Conservation (phyloP, 129 eudicot genomes). For the Deinandra increscens region DNA sequence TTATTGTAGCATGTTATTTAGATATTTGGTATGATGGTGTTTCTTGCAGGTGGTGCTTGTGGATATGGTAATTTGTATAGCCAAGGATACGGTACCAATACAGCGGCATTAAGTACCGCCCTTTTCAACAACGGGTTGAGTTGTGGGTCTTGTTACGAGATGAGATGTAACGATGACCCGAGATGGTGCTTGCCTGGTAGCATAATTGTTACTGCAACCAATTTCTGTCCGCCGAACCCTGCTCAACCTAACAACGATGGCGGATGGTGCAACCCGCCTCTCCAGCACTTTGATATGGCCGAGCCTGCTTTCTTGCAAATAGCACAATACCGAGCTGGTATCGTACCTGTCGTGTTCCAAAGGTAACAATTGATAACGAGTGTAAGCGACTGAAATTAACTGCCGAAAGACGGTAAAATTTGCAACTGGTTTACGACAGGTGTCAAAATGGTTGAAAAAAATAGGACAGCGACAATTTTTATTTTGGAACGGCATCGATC, state of each 20-base stretch:
- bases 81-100: conserved; percentile 74
- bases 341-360: conserved; percentile 68
- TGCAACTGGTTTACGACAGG: too few species aligned
- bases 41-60: conserved; percentile 77
- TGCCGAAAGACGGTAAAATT: too few species aligned
- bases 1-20: too few species aligned
- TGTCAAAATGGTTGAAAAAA: too few species aligned
- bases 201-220: conserved; percentile 70
- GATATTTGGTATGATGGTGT: not conserved
- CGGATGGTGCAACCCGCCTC: conserved; percentile 94
- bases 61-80: conserved; percentile 85
- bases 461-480: too few species aligned
- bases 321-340: conserved; percentile 78
- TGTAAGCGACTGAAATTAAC: too few species aligned
- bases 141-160: conserved; percentile 76
- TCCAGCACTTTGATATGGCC: conserved; percentile 77
- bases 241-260: conserved; percentile 64
- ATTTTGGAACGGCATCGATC: too few species aligned
- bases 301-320: conserved; percentile 87
- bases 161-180: conserved; percentile 63
- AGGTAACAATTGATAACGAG: conserved; percentile 41
- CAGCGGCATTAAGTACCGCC: conserved; percentile 82
- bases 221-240: conserved; percentile 83
- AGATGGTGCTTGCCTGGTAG: conserved; percentile 61
- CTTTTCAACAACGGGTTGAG: conserved; percentile 72